Conservation (phyloP, 192 early-diverging fungal genomes). For the Coemansia sp. region DNA sequence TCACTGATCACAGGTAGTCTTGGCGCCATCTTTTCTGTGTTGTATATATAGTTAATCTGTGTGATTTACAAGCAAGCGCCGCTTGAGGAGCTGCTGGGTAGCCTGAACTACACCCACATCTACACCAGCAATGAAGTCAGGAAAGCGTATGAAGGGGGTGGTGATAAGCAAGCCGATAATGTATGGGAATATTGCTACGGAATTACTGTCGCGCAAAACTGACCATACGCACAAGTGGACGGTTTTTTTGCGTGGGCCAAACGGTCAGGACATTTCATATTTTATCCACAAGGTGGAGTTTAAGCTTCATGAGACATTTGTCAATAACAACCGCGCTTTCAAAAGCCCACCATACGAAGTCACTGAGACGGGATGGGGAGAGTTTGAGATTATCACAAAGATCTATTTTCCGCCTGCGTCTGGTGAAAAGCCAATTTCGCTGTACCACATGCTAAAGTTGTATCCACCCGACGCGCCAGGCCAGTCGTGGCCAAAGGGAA, state of each 20-base stretch:
- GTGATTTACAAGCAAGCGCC: background rate
- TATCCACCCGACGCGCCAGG: conserved; percentile 63
- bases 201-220: conserved; percentile 65
- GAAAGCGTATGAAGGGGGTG: conserved; percentile 61
- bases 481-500: conserved; percentile 51
- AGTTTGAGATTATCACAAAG: conserved; percentile 96
- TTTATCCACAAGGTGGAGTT: conserved; percentile 89
- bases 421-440: conserved; percentile 75
- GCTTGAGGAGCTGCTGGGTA: background rate
- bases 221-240: conserved; percentile 98
- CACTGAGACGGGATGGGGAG: conserved; percentile 97
- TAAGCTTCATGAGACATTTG: conserved; percentile 94
- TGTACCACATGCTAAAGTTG: conserved; percentile 89
- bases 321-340: conserved; percentile 62
- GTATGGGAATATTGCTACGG: conserved; percentile 81
- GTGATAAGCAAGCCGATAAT: conserved; percentile 75
- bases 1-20: too few relatives aligned
- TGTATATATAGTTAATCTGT: too few relatives aligned
- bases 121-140: conserved; percentile 31
- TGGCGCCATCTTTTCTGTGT: too few relatives aligned
- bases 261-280: conserved; percentile 83
- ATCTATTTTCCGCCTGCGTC: conserved; percentile 76
- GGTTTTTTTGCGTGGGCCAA: conserved; percentile 78
- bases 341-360: conserved; percentile 84
- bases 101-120: background rate